Evolutionary conservation across 2,329 filamentous ascomycete species (phyloP), one percentile per base, ranked within the genome.

Genomic region (Fusarium dimerum): DNA sequence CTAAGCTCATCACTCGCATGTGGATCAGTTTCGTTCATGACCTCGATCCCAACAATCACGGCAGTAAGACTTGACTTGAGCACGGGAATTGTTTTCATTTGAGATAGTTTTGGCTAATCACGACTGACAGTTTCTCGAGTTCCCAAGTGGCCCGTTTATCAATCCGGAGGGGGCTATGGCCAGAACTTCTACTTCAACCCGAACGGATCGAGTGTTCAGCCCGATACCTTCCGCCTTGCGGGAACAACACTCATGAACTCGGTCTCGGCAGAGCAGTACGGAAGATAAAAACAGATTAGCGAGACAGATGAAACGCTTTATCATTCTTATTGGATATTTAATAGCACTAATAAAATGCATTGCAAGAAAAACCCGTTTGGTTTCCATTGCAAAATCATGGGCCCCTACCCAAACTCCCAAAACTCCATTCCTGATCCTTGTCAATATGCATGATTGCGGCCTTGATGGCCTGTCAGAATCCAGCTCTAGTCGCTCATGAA

Each of bases 1-100:
- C 77, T 7, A 64, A 72, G 47, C 65, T 76, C 54, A 80, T 79
- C 1, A 62, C 50, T 12, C 59, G 52, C 26, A 63, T 62, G 59
- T 63, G 61, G 61, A 73, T 77, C 20, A 74, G 71, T 20, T 83
- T 82, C 56, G 59, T 64, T 13, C 44, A 51, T 2, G 58, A 55
- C 26, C 60, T 60, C 8, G 47, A 61, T 20, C 80, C 79, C n/a
- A 80, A 78, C 52, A 55, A 59, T 15, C 62, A 59, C 9, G 50
- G 58, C 32, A 56, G 59, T 61, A 43, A 54, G 59, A 51, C 4
- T 26, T 26, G 20, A 26, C 20, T 26, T 26, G 20, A 7, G 7
- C 20, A 26, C 20, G 5, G 7, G 20, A 26, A 4, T 5, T 26
- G 5, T 26, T 26, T 26, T 5, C 5, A 26, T 26, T 5, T 7